A percentile compares a stretch with the other conserved stretches of the same genome.
Conservation (phyloP, 345 rosid genomes). For the Corchorus olitorius region DNA sequence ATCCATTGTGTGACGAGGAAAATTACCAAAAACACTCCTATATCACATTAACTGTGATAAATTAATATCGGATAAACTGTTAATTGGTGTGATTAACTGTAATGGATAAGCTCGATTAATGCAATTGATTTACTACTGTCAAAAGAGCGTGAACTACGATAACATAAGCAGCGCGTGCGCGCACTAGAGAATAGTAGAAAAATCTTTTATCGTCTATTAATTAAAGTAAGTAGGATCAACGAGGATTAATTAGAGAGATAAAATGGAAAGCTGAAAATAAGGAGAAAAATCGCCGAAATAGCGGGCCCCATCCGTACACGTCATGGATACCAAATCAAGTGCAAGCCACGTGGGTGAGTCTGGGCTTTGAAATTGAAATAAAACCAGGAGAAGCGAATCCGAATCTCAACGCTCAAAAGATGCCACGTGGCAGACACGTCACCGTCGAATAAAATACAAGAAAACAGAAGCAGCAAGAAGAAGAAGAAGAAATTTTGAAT, state of each 20-base stretch:
- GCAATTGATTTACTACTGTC: neutral
- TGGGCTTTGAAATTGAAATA: neutral
- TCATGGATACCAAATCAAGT: slow-evolving; percentile 14
- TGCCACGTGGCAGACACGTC: slow-evolving; percentile 32
- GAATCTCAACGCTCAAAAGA: slow-evolving; percentile 10
- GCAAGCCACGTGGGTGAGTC: slow-evolving; percentile 26
- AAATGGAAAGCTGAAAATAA: neutral
- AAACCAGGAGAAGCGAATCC: slow-evolving; percentile 35
- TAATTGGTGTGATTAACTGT: neutral
- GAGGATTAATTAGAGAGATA: neutral
- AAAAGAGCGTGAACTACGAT: neutral
- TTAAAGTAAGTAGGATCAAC: neutral
- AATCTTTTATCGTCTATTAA: neutral
- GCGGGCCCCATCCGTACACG: slow-evolving; percentile 23
- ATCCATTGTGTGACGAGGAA: no score
- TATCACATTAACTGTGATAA: no score
- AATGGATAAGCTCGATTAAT: neutral
- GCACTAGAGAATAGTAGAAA: neutral
- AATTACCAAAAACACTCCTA: no score
- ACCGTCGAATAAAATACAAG: neutral
- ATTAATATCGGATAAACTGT: no score
- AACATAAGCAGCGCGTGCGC: neutral
- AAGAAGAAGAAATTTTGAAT: neutral
- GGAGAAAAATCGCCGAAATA: slow-evolving; percentile 5
- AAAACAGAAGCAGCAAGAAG: neutral